Evolutionary conservation across 179 eudicot genomes (phyloP).

Genomic region (Nepenthes alata): DNA sequence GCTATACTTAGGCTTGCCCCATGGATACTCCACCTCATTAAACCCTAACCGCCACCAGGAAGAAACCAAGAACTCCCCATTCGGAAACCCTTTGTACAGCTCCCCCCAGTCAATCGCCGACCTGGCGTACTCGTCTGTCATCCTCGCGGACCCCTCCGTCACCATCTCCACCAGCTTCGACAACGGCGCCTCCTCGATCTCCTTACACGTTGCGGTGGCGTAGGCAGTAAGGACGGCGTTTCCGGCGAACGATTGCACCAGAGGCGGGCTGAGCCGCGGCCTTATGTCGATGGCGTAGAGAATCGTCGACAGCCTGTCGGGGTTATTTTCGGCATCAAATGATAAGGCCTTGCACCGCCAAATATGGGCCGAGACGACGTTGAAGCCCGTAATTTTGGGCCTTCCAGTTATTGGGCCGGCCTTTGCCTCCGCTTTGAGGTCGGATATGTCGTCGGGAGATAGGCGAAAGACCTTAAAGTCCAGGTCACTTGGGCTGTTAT

Average conservation of each 20-base stretch:
- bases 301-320: slow-evolving; percentile 34
- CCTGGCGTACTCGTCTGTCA: slow-evolving; percentile 69
- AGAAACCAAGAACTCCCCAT: slow-evolving; percentile 70
- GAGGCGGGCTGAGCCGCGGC: slow-evolving; percentile 41
- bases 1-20: slow-evolving; percentile 82
- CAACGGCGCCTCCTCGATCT: slow-evolving; percentile 37
- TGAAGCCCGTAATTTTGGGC: slow-evolving; percentile 52
- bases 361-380: slow-evolving; percentile 52
- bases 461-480: slow-evolving; percentile 58
- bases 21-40: slow-evolving; percentile 54
- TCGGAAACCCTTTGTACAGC: slow-evolving; percentile 59
- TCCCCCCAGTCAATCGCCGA: slow-evolving; percentile 87
- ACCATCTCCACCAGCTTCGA: slow-evolving; percentile 44
- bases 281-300: slow-evolving; percentile 64
- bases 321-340: slow-evolving; percentile 8
- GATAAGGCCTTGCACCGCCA: slow-evolving; percentile 91
- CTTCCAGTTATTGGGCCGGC: slow-evolving; percentile 2
- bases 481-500: slow-evolving; percentile 31
- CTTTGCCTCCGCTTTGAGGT: slow-evolving; percentile 41
- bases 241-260: slow-evolving; percentile 47
- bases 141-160: slow-evolving; percentile 41
- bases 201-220: slow-evolving; percentile 39
- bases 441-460: slow-evolving; percentile 27
- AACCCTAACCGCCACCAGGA: slow-evolving; percentile 96
- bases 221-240: slow-evolving; percentile 70